Base-by-base conservation (phyloP, 1,284 basidiomycete genomes). In the Puccinia horiana region DNA sequence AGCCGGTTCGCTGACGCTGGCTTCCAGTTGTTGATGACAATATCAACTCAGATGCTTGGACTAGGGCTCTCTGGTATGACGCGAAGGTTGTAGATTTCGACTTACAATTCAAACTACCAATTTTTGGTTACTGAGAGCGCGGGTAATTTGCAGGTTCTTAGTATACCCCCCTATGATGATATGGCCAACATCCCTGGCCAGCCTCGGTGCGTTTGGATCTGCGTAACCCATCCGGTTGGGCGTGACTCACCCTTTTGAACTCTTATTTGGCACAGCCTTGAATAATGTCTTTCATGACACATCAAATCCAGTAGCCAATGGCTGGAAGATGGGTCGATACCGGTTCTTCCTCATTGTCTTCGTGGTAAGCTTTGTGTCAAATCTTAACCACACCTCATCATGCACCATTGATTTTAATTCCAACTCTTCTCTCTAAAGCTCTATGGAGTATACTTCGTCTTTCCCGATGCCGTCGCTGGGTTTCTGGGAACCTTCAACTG, bases 401-500 rank as follows among this genome's bases (percentile, higher is more conserved):
- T 40, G 20, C 23, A 20, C 11, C n/a, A 42, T 44, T 44, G 29
- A 76, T 61, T 35, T 67, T 16, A 11, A 42, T 42, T 23, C 29
- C 35, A 23, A 65, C 12, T 37, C 11, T 61, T 26, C 42, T 29
- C 9, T n/a, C 16, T 32, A 4, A 8, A 81, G 78, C 18, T 49
- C 16, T 81, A 83, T 58, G 83, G 84, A 6, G 69, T 84, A 70
- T 84, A 84, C 72, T 83, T 83, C 42, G 83, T 84, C 9, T 80
- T 83, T 18, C 83, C 83, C 32, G 74, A 81, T 70, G 54, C 63
- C n/a, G 67, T 79, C 23, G 87, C 87, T 83, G 82, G 82, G 18
- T 89, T 88, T 16, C 87, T 91, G 9, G 88, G 88, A 16, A 88
- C 87, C 83, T 91, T 91, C 86, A 90, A 89, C 84, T 91, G 91